phyloP scores from a whole-genome alignment of 768 basidiomycete species.

The Leccinum longicurvipes region DNA sequence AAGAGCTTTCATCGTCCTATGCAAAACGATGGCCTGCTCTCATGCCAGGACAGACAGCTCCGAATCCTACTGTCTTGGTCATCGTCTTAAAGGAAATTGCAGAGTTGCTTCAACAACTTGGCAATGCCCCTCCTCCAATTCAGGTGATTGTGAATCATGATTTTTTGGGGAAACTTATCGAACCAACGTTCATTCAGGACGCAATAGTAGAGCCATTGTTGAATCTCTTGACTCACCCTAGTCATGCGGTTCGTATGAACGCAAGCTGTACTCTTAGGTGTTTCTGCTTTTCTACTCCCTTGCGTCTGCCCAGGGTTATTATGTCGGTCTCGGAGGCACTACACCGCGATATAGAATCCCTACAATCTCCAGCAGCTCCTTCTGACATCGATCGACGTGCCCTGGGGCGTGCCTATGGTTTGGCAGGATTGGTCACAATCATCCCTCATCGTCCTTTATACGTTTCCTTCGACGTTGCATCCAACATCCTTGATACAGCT shows the following conservation, averaged over 20 bases:
- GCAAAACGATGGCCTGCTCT: constrained; percentile 91
- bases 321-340: constrained; percentile 75
- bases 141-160: constrained; percentile 46
- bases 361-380: constrained; percentile 68
- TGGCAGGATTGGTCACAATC: constrained; percentile 82
- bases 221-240: constrained; percentile 82
- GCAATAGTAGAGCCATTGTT: constrained; percentile 82
- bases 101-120: constrained; percentile 81
- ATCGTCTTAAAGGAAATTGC: constrained; percentile 82
- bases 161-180: not conserved
- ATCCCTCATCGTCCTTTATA: constrained; percentile 88
- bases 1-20: constrained; percentile 78
- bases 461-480: constrained; percentile 89
- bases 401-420: constrained; percentile 85
- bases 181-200: constrained; percentile 46
- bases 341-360: constrained; percentile 73
- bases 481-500: constrained; percentile 89
- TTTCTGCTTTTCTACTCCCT: constrained; percentile 88
- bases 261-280: constrained; percentile 86
- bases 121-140: constrained; percentile 87
- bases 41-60: constrained; percentile 79
- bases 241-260: constrained; percentile 80
- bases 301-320: constrained; percentile 77
- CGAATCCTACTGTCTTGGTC: constrained; percentile 62
- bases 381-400: constrained; percentile 69